Base-by-base conservation (phyloP, 1,284 basidiomycete species). In the Entoloma clypeatum region DNA sequence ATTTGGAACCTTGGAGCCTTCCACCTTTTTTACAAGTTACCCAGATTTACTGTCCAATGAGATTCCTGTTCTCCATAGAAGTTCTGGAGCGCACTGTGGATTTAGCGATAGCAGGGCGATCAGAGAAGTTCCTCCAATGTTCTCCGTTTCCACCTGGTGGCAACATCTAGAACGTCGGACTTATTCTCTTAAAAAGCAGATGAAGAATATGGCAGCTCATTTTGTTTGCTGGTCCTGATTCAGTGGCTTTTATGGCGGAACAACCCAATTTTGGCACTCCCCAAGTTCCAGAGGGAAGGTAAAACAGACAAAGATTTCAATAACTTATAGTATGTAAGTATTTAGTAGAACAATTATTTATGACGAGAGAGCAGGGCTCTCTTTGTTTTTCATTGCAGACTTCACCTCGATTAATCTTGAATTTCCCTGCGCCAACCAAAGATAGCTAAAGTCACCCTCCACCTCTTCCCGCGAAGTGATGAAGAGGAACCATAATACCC, bases 281-380 rank as follows among this genome's bases (percentile, higher is more conserved):
- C n/a, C n/a, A n/a, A n/a, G n/a, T n/a, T n/a, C n/a, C n/a, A 34
- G 32, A 17, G n/a, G n/a, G 22, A 38, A 14, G 22, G 9, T 5
- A 6, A 31, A 32, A 23, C 39, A 23, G 18, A 21, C 33, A 40
- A 32, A 40, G 8, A 38, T 26, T 40, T 30, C 39, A 34, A 24
- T 30, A n/a, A n/a, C n/a, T n/a, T n/a, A n/a, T n/a, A n/a, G n/a
- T n/a, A n/a, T n/a, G n/a, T n/a, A n/a, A n/a, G n/a, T n/a, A n/a
- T n/a, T 42, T 43, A 17, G 14, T 21, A 7, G 32, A 7, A 34
- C 18, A 34, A 13, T 21, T 19, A 34, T n/a, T 19, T 33, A 48
- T 49, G 33, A 64, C 65, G 64, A 59, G 50, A 64, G 57, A 59
- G 56, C 56, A 51, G 55, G 57, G 55, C 58, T 60, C 57, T 55